Conservation (phyloP, 2,329 filamentous ascomycete species). For the Helicocarpus griseus region DNA sequence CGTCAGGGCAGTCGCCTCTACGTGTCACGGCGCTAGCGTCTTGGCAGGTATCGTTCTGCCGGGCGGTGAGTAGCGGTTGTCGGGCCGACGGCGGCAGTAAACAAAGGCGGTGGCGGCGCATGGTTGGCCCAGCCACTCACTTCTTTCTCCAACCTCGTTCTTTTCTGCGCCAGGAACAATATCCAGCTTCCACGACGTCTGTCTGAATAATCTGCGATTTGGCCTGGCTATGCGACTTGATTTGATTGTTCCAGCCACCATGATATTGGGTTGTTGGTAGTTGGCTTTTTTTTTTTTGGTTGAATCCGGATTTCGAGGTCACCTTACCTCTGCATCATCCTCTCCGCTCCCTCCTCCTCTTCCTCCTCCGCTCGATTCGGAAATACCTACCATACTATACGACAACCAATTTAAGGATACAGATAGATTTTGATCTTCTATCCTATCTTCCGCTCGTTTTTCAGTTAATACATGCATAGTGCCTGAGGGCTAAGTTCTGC, state of each 20-base stretch:
- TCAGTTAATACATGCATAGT: background rate
- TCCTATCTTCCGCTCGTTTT: conserved; percentile 1
- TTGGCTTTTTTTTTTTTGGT: background rate
- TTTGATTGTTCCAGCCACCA: conserved; percentile 29
- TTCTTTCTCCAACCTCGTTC: background rate
- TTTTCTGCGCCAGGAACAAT: background rate
- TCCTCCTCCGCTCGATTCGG: too few relatives aligned
- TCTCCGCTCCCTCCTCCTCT: background rate
- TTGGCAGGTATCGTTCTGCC: conserved; percentile 9
- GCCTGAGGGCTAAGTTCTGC: background rate
- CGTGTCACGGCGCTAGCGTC: background rate
- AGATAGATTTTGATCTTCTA: too few relatives aligned
- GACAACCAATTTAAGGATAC: too few relatives aligned
- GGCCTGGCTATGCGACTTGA: too few relatives aligned
- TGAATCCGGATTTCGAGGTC: background rate
- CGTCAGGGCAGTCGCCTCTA: background rate
- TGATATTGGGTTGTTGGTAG: background rate
- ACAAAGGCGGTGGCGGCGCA: conserved; percentile 22
- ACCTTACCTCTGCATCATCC: background rate
- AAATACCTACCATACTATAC: too few relatives aligned
- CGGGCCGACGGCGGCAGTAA: conserved; percentile 28
- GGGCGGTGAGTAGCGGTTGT: conserved; percentile 28
- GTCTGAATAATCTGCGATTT: too few relatives aligned
- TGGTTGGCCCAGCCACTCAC: conserved; percentile 33
- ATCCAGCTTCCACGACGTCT: background rate